Base-by-base conservation (phyloP, 345 rosid genomes). In the Corchorus olitorius region DNA sequence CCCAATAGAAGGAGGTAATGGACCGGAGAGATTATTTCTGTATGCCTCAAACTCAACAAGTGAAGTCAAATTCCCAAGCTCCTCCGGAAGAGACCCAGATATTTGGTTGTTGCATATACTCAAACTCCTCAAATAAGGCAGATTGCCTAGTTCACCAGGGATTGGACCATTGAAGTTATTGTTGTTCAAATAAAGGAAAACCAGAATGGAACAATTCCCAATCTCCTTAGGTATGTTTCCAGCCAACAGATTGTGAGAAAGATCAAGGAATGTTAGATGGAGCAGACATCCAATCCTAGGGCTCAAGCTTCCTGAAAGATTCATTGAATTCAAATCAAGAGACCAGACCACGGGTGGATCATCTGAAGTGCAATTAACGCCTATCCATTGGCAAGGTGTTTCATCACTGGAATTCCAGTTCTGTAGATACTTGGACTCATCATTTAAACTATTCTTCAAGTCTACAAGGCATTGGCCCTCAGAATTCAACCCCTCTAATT, bases 301-400 rank as follows among this genome's bases (percentile, higher is more conserved):
- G 46, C 85, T 87, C 62, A 92, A 67, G 60, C 81, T 81, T 37
- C 98, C 98, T 64, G 97, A 86, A 77, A 92, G 94, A 82, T 92
- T 92, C 93, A 85, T 84, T 8, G 82, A 86, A 71, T 65, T 86
- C 89, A 94, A 79, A 81, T 87, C 74, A 49, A 94, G 92, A 79
- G 87, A 75, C 85, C 84, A 77, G 65, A 94, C 96, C 13, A 87
- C 81, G 12, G 85, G 84, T 77, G 76, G 79, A 71, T 72, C 73
- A 39, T 77, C 82, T 3, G 78, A 37, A 72, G 85, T 83, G 88
- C 98, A 94, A 60, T 85, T 81, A 73, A 94, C 97, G 63, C 98
- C 97, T 39, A 75, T 75, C 98, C 98, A 94, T 15, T 64, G 71
- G 82, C 98, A 94, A 0, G 98, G 98, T 11, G 86, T 89, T 78